Evolutionary conservation across 2,329 filamentous ascomycete species (phyloP).

Genomic region (Dactylellina parvicollis): DNA sequence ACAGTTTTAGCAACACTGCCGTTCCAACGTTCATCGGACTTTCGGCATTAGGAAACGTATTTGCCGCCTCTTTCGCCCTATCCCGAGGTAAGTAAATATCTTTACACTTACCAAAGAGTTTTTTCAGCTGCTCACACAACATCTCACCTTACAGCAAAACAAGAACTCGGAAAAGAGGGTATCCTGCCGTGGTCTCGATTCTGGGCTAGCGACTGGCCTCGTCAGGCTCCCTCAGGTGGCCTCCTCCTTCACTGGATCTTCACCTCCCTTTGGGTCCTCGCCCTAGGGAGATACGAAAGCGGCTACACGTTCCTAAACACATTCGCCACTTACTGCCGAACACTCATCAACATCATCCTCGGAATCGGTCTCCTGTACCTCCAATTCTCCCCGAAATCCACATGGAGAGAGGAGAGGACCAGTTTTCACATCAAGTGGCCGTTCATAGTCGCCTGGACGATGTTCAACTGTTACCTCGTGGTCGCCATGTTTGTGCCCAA

Average conservation of each 20-base stretch:
- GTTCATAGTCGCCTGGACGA: slow-evolving; percentile 65
- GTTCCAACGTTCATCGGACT: slow-evolving; percentile 70
- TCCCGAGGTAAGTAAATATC: slow-evolving; percentile 62
- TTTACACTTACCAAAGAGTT: too few species aligned
- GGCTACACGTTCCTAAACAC: slow-evolving; percentile 75
- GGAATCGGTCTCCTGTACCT: slow-evolving; percentile 67
- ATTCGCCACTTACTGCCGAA: slow-evolving; percentile 63
- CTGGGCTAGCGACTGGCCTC: slow-evolving; percentile 76
- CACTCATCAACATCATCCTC: slow-evolving; percentile 68
- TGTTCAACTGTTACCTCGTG: slow-evolving; percentile 67
- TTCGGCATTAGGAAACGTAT: slow-evolving; percentile 71
- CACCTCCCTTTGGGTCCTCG: slow-evolving; percentile 72
- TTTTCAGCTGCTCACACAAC: not conserved
- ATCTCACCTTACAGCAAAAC: slow-evolving; percentile 23
- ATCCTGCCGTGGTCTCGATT: slow-evolving; percentile 73
- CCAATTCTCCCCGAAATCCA: slow-evolving; percentile 63
- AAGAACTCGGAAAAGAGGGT: slow-evolving; percentile 75
- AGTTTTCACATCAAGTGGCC: slow-evolving; percentile 66
- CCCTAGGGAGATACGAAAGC: slow-evolving; percentile 70
- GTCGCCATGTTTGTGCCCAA: slow-evolving; percentile 69
- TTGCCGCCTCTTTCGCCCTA: slow-evolving; percentile 71
- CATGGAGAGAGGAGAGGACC: slow-evolving; percentile 61
- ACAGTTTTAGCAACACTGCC: slow-evolving; percentile 63
- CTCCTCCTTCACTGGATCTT: slow-evolving; percentile 74
- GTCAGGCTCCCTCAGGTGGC: slow-evolving; percentile 70